Evolutionary conservation across 768 basidiomycete species (phyloP).

Genomic region (Hygrophoropsis aurantiaca): DNA sequence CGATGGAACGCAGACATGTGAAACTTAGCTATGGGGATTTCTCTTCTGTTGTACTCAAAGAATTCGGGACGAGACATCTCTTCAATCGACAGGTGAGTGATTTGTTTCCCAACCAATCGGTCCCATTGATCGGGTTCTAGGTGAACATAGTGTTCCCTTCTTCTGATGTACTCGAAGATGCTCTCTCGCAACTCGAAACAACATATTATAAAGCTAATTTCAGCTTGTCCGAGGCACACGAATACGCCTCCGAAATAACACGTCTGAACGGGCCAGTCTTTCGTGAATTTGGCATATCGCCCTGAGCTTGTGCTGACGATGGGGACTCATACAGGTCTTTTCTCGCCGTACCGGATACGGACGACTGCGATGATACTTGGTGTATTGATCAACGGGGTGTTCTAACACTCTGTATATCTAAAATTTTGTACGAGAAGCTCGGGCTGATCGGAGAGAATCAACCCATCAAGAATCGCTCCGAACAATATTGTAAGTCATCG

Average conservation of each 20-base stretch:
- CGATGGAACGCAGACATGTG: constrained; percentile 16
- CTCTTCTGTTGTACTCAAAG: constrained; percentile 29
- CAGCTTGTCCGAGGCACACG: constrained; percentile 44
- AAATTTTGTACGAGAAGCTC: constrained; percentile 58
- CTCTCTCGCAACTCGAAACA: constrained; percentile 41
- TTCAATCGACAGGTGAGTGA: constrained; percentile 53
- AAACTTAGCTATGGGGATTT: constrained; percentile 18
- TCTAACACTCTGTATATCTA: constrained; percentile 55
- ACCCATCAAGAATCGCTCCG: constrained; percentile 50
- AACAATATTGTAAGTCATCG: constrained; percentile 45
- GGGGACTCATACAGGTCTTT: constrained; percentile 29
- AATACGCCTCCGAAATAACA: constrained; percentile 30
- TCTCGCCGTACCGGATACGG: constrained; percentile 31
- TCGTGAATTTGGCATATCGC: background rate
- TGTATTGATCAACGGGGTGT: constrained; percentile 64
- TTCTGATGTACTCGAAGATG: constrained; percentile 33
- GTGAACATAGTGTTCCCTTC: constrained; percentile 64
- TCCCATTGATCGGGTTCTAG: constrained; percentile 30
- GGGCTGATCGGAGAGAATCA: constrained; percentile 58
- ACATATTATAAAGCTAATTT: constrained; percentile 45
- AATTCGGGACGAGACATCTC: constrained; percentile 42
- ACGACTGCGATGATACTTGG: constrained; percentile 58
- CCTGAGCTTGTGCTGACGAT: background rate
- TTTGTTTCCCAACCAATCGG: background rate
- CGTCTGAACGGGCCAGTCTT: constrained; percentile 26